Conservation (phyloP, 257 asterid genomes). For the Solanum sparsipilum region DNA sequence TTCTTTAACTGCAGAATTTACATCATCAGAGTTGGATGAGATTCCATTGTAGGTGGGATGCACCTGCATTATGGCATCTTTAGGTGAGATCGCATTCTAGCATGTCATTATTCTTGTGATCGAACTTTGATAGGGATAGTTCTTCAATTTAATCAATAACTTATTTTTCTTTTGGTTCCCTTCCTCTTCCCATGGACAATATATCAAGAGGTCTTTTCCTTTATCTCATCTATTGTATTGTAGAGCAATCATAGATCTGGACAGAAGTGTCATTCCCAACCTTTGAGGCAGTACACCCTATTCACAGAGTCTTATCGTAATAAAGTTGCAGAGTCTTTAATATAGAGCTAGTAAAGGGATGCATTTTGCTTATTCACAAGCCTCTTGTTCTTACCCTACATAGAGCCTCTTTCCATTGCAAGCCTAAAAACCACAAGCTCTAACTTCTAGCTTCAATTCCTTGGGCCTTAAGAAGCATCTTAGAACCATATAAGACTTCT, state of each 20-base stretch:
- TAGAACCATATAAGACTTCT: background rate
- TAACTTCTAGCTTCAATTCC: background rate
- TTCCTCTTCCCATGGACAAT: background rate
- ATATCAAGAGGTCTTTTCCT: background rate
- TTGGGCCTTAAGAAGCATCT: background rate
- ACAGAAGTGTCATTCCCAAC: background rate
- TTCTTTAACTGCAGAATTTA: constrained; percentile 11
- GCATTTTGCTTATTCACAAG: background rate
- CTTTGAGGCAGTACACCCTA: background rate
- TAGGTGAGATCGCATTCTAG: background rate
- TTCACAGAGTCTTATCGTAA: background rate
- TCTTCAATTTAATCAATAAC: background rate
- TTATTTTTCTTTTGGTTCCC: background rate
- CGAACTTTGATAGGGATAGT: background rate
- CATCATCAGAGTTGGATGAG: constrained; percentile 12
- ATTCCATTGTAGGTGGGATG: constrained; percentile 12
- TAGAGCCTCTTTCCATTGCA: background rate
- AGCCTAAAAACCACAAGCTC: background rate
- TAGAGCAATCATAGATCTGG: background rate
- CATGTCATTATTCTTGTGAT: background rate
- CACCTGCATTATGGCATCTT: background rate
- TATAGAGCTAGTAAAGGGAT: background rate
- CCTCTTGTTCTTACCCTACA: background rate
- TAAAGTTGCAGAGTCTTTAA: background rate
- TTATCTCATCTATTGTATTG: background rate